Base-by-base conservation (phyloP, 495 filamentous ascomycete genomes). In the Penicillium steckii region DNA sequence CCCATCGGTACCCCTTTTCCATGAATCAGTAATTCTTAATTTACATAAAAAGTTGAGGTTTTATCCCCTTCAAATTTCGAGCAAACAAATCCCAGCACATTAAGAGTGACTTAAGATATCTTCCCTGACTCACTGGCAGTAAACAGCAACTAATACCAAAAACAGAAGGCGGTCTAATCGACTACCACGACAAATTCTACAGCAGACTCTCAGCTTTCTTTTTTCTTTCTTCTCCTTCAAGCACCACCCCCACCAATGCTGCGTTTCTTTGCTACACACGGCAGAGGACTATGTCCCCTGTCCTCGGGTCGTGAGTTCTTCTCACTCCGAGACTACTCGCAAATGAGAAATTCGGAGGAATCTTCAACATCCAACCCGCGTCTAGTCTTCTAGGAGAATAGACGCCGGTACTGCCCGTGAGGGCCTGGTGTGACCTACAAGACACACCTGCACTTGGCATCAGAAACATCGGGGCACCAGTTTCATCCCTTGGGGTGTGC, bases 291-390 rank as follows among this genome's bases (percentile, higher is more conserved):
- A 45, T 9, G 27, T 26, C 57, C 56, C 53, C 55, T 66, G 66
- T 69, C 67, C 59, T 64, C 56, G 59, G 45, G 23, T 27, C 22
- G 59, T 50, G 44, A 45, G 45, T 38, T 17, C 24, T 38, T 33
- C 37, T 52, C 49, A 19, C 26, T 0, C 55, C 53, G 61, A 68
- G 55, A 66, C 46, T 48, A 32, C 40, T 67, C 78, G 91, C 93
- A 96, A 94, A 94, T 96, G 93, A 95, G 93, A 96, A 96, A 96
- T 96, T 96, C 92, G 92, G 92, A 96, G 93, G 89, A 96, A 85
- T 93, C 91, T 95, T 91, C 89, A 90, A 62, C 32, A 49, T 60
- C 66, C 62, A 71, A 78, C 70, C 76, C 74, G 73, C 66, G 67
- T 63, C 57, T 59, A 37, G 27, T 65, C 55, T 52, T 46, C 51